Evolutionary conservation across 73 alveolate genomes (phyloP).

Genomic region (Loxodes magnus): DNA sequence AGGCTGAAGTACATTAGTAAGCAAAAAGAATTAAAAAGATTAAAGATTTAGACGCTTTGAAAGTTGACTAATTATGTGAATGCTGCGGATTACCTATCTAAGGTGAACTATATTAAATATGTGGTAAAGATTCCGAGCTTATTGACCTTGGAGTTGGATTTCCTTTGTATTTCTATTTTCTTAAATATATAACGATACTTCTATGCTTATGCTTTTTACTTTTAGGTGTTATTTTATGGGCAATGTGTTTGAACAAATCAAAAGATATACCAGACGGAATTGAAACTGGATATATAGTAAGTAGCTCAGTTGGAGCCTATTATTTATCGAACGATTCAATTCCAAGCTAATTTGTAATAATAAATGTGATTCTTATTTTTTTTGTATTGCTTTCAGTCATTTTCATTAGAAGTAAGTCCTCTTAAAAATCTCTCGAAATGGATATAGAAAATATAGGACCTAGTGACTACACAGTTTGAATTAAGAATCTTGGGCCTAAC

Average conservation of each 20-base stretch:
- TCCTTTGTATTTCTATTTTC: constrained; percentile 8
- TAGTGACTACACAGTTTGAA: constrained; percentile 37
- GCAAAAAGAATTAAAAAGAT: too few species aligned
- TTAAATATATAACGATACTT: neutral
- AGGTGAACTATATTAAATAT: too few species aligned
- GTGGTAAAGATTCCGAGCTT: too few species aligned
- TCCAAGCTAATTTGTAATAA: neutral
- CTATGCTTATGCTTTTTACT: neutral
- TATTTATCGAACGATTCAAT: neutral
- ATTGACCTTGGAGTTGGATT: constrained; percentile 8
- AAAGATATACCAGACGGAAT: neutral
- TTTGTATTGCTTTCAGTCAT: neutral
- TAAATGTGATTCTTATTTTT: neutral
- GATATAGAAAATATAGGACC: constrained; percentile 32
- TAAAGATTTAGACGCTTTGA: too few species aligned
- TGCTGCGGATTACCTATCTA: too few species aligned
- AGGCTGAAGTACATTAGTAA: too few species aligned
- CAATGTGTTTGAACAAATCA: neutral
- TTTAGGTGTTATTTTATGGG: neutral
- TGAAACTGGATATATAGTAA: too few species aligned
- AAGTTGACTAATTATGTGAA: too few species aligned
- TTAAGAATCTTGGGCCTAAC: neutral
- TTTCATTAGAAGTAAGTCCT: neutral
- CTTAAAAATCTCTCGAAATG: neutral
- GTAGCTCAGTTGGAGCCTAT: neutral